Evolutionary conservation across 1,284 basidiomycete genomes (phyloP).

Genomic region (Boletellus deceptivus): DNA sequence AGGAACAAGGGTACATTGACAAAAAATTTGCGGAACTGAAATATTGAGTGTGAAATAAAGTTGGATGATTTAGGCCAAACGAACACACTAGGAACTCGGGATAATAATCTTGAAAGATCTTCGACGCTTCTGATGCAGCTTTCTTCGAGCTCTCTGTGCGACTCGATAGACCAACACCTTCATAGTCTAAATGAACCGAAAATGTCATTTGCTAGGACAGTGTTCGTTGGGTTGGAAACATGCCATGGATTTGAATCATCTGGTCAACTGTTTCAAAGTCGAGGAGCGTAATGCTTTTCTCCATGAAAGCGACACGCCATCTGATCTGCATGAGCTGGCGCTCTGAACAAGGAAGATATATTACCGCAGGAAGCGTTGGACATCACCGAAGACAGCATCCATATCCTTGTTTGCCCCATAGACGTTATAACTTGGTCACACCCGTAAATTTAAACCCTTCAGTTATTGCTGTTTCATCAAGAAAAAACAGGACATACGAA

Average conservation of each 20-base stretch:
- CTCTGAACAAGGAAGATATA: not conserved
- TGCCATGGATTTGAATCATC: conserved; percentile 73
- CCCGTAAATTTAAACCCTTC: not conserved
- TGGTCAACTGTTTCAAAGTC: conserved; percentile 75
- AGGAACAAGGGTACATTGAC: conserved; percentile 72
- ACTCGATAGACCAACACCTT: conserved; percentile 62
- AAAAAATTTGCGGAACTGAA: conserved; percentile 71
- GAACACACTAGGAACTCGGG: conserved; percentile 68
- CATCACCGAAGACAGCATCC: conserved; percentile 67
- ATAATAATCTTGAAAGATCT: conserved; percentile 71
- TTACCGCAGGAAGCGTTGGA: conserved; percentile 69
- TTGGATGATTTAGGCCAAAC: not conserved
- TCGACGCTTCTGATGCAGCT: conserved; percentile 67
- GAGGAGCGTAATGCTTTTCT: conserved; percentile 57
- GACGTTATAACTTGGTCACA: conserved; percentile 59
- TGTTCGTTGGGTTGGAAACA: not conserved
- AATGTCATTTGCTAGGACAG: not conserved
- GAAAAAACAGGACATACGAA: conserved; percentile 41
- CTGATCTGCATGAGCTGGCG: conserved; percentile 34
- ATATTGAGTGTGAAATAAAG: not conserved
- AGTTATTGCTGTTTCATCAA: conserved; percentile 3
- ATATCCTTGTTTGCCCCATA: conserved; percentile 67
- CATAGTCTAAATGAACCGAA: conserved; percentile 54
- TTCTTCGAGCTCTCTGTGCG: conserved; percentile 73
- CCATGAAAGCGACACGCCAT: conserved; percentile 77